These are phyloP conservation scores for Pulveroboletus sp. DNA, from an alignment of 768 basidiomycete genomes.

Conservation along the genomic window DNA sequence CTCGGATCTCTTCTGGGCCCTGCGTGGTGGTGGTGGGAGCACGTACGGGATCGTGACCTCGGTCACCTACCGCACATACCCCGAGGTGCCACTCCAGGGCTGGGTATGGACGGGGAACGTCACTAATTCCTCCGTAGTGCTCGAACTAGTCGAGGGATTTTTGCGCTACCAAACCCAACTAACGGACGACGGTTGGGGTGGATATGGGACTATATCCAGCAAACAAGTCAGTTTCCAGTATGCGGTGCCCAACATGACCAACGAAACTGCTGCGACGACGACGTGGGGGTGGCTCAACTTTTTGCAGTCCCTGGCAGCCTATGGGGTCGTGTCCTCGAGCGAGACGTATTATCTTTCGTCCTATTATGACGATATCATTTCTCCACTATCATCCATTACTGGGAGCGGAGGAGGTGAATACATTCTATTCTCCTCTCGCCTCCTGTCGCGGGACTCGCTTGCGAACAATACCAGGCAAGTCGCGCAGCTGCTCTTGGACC, in stretches of 20 bases:
- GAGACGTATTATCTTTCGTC: slow-evolving; percentile 23
- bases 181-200: slow-evolving; percentile 44
- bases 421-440: slow-evolving; percentile 19
- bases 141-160: slow-evolving; percentile 32
- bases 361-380: not conserved
- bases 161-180: slow-evolving; percentile 32
- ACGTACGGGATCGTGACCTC: slow-evolving; percentile 45
- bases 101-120: slow-evolving; percentile 28
- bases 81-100: slow-evolving; percentile 30
- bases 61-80: slow-evolving; percentile 42
- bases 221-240: slow-evolving; percentile 3
- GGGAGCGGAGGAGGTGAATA: slow-evolving; percentile 13
- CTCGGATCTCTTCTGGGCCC: slow-evolving; percentile 56
- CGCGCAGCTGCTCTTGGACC: slow-evolving; percentile 16
- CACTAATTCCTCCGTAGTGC: slow-evolving; percentile 24
- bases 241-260: slow-evolving; percentile 31
- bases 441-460: slow-evolving; percentile 30
- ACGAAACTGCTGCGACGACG: slow-evolving; percentile 30
- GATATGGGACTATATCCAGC: slow-evolving; percentile 23
- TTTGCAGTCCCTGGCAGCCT: slow-evolving; percentile 3
- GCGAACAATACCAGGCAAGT: slow-evolving; percentile 20
- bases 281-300: slow-evolving; percentile 30
- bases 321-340: slow-evolving; percentile 21
- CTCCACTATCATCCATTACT: not conserved
- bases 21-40: slow-evolving; percentile 47